Base-by-base conservation (phyloP, 257 asterid species). In the Solanum boliviense region DNA sequence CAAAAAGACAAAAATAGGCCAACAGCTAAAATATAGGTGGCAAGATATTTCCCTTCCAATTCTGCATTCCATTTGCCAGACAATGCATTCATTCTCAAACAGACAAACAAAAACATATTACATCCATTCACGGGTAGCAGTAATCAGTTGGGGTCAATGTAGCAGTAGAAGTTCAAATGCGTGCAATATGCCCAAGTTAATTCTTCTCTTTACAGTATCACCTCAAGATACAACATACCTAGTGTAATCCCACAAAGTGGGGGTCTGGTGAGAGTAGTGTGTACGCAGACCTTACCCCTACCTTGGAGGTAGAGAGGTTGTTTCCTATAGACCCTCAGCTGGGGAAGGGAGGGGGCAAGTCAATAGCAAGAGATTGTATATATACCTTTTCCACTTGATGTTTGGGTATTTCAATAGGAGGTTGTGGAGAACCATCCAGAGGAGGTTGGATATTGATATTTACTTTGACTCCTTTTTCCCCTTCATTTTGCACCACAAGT, bases 401-500 rank as follows among this genome's bases (percentile, higher is more conserved):
- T 88, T 88, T 88, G 84, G 91, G 88, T 71, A 94, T 90, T 86
- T 92, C 88, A 84, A 91, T 84, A 86, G 86, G 88, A 86, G 82
- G 88, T 32, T 89, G 87, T 32, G 89, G 58, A 86, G 71, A 83
- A 86, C 87, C 86, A 70, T 71, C 70, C 87, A 84, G 46, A 44
- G 88, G 68, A 86, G 91, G 88, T 84, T 91, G 93, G 56, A 85
- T 46, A 83, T 82, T 88, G 87, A 93, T 84, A 72, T 90, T 90
- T 25, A 93, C 94, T 90, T 89, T 87, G 90, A 93, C 88, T 87
- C 89, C 87, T 90, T 72, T 89, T 89, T 89, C 92, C 72, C 93
- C 96, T 87, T 89, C 88, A 88, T 94, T 94, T 90, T 89, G 91
- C 87, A 93, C 93, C 90, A 93, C 84, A 73, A 93, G 87, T 88